These are phyloP conservation scores for Fusarium lyarnte DNA, from an alignment of 2,329 filamentous ascomycete genomes.

Conservation along the genomic window DNA sequence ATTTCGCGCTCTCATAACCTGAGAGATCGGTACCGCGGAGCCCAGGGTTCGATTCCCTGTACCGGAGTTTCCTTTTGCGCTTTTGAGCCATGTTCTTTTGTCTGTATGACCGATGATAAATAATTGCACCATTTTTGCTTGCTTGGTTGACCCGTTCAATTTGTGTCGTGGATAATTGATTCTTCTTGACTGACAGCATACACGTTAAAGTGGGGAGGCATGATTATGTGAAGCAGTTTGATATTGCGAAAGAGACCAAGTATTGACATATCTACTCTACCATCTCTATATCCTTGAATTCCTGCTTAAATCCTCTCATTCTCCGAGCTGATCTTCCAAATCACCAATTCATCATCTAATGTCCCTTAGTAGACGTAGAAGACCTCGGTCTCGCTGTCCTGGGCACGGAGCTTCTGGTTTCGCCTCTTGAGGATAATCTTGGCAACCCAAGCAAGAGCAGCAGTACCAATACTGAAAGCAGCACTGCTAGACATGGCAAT, in stretches of 20 bases:
- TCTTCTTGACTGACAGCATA: fast-evolving
- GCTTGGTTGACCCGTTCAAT: fast-evolving
- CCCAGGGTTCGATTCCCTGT: conserved; percentile 45
- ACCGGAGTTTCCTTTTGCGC: conserved; percentile 29
- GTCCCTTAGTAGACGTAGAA: conserved; percentile 46
- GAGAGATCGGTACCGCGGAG: conserved; percentile 40
- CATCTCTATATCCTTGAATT: neutral
- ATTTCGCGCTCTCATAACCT: conserved; percentile 47
- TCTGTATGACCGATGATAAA: neutral
- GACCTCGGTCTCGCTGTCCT: conserved; percentile 39
- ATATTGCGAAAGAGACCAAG: neutral
- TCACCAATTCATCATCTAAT: neutral
- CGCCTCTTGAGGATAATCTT: conserved; percentile 47
- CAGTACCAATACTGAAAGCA: conserved; percentile 48
- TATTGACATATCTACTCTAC: conserved; percentile 27
- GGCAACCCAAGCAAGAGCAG: conserved; percentile 52
- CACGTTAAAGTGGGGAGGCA: too few species aligned
- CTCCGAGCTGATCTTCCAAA: neutral
- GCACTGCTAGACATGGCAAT: conserved; percentile 38
- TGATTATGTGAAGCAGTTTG: neutral
- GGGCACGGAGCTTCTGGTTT: conserved; percentile 49
- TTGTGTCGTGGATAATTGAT: neutral
- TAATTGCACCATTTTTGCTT: neutral
- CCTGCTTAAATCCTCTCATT: neutral
- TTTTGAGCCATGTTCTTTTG: fast-evolving